Percentiles rank a stretch among this genome's conserved stretches.
phyloP scores from a whole-genome alignment of 495 filamentous ascomycete genomes.

The Neurospora sp. region DNA sequence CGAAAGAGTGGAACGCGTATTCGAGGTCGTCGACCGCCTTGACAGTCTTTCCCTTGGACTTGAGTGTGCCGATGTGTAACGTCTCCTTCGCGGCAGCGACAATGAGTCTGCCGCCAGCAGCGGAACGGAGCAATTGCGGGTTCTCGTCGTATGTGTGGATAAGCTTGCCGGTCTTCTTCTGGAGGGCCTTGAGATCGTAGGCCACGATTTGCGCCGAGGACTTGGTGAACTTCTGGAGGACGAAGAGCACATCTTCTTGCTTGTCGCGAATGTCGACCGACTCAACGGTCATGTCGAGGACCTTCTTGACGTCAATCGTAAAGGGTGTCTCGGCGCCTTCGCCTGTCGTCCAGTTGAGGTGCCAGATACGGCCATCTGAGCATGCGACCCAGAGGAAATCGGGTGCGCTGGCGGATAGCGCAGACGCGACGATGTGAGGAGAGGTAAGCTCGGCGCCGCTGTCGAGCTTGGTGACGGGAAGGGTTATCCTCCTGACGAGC shows the following conservation, averaged over 20 bases:
- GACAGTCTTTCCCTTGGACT: constrained; percentile 2
- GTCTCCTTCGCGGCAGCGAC: constrained; percentile 28
- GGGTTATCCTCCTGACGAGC: constrained; percentile 52
- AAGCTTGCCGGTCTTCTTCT: constrained; percentile 12
- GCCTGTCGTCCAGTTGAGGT: constrained; percentile 68
- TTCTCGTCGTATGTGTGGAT: constrained; percentile 23
- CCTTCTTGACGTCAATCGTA: constrained; percentile 25
- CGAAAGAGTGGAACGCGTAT: constrained; percentile 41
- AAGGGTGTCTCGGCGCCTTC: constrained; percentile 30
- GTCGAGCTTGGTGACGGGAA: constrained; percentile 19
- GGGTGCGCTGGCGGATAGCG: constrained; percentile 46
- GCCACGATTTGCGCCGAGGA: constrained; percentile 31
- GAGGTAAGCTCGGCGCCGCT: constrained; percentile 9
- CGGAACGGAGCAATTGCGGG: constrained; percentile 24
- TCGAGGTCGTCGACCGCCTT: constrained; percentile 26
- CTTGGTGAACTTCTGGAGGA: constrained; percentile 21
- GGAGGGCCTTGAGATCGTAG: constrained; percentile 21
- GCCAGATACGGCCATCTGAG: constrained; percentile 51
- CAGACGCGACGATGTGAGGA: constrained; percentile 42
- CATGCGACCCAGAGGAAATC: constrained; percentile 63
- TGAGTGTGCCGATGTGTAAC: constrained; percentile 29
- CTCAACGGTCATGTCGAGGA: constrained; percentile 36
- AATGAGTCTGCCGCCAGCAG: constrained; percentile 21
- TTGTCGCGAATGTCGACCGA: constrained; percentile 25
- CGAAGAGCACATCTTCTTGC: constrained; percentile 34